Conservation (phyloP, 768 basidiomycete genomes). For the Termitomyces sp. region DNA sequence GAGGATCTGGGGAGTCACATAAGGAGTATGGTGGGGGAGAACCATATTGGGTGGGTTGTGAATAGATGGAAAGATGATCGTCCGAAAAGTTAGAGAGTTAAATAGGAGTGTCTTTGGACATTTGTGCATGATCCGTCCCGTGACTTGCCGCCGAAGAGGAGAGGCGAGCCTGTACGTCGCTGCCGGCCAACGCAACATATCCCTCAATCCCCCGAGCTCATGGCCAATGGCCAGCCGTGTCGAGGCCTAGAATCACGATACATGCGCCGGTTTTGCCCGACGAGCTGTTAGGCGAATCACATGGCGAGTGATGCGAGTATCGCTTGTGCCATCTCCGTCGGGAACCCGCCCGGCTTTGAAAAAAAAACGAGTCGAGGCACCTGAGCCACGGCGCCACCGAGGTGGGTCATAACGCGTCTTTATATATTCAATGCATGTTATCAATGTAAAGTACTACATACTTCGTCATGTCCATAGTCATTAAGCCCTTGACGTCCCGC, state of each 20-base stretch:
- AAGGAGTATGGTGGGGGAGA: slow-evolving; percentile 69
- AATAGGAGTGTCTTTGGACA: slow-evolving; percentile 13
- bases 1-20: slow-evolving; percentile 86
- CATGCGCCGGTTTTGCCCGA: slow-evolving; percentile 26
- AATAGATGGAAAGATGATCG: slow-evolving; percentile 15
- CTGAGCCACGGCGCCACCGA: slow-evolving; percentile 4
- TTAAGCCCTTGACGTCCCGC: slow-evolving; percentile 28
- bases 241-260: not conserved
- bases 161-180: slow-evolving; percentile 26
- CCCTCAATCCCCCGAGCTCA: slow-evolving; percentile 28
- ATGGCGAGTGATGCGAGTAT: slow-evolving; percentile 9
- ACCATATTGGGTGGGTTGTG: slow-evolving; percentile 44
- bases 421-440: not conserved
- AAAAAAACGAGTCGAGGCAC: not conserved
- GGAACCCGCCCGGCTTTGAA: slow-evolving; percentile 4
- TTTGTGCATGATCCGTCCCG: slow-evolving; percentile 19
- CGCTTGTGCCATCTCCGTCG: slow-evolving; percentile 6
- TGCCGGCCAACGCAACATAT: slow-evolving; percentile 23
- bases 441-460: not conserved
- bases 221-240: slow-evolving; percentile 11
- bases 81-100: slow-evolving; percentile 12
- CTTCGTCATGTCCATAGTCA: slow-evolving; percentile 13
- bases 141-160: slow-evolving; percentile 18
- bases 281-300: slow-evolving; percentile 5
- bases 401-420: not conserved